phyloP scores from a whole-genome alignment of 2,329 filamentous ascomycete genomes.

The Tetracladium maxilliforme region DNA sequence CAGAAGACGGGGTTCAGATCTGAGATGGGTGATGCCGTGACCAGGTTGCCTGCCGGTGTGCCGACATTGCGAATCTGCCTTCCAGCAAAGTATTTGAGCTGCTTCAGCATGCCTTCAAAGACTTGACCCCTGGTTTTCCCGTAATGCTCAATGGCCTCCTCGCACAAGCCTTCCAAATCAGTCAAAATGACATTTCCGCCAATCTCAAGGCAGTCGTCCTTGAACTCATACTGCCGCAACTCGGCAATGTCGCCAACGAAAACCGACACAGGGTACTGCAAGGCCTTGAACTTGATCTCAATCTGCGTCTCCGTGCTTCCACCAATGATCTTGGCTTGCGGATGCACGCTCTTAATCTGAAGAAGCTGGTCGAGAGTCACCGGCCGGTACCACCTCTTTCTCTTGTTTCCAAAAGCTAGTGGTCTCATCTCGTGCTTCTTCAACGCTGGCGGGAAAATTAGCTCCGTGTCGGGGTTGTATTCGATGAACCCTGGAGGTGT shows the following conservation, averaged over 20 bases:
- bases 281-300: conserved; percentile 93
- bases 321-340: conserved; percentile 84
- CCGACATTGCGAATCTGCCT: conserved; percentile 96
- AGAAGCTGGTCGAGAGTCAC: conserved; percentile 76
- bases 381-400: conserved; percentile 85
- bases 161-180: conserved; percentile 75
- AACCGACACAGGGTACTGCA: conserved; percentile 80
- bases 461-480: conserved; percentile 83
- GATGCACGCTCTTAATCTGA: conserved; percentile 77
- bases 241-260: conserved; percentile 90
- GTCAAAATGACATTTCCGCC: conserved; percentile 89
- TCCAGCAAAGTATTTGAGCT: conserved; percentile 88
- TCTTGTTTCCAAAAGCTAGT: conserved; percentile 83
- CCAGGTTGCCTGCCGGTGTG: conserved; percentile 86
- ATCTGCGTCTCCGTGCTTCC: conserved; percentile 97
- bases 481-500: conserved; percentile 85
- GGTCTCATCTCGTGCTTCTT: conserved; percentile 72
- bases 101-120: conserved; percentile 83
- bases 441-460: conserved; percentile 83
- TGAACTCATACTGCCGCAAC: conserved; percentile 65
- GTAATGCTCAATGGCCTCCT: conserved; percentile 66
- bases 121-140: conserved; percentile 58
- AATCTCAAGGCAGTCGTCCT: conserved; percentile 73
- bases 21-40: conserved; percentile 89
- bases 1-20: conserved; percentile 92